Evolutionary conservation across 805 yeast genomes (phyloP).

Genomic region (Wickerhamiella dianesei): DNA sequence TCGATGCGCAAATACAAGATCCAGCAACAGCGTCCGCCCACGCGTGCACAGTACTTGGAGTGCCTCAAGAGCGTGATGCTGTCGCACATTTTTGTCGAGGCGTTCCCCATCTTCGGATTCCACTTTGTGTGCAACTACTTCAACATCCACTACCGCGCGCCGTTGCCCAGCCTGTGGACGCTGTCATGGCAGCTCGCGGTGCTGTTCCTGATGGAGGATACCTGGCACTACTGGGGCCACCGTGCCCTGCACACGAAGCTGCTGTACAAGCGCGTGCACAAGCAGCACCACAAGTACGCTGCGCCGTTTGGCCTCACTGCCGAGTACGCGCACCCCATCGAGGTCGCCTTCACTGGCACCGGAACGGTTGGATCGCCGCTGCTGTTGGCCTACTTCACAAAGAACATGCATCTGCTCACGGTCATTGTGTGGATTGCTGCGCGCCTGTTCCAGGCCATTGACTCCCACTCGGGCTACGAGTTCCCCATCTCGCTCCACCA

Average conservation of each 20-base stretch:
- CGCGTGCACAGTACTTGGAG: constrained; percentile 78
- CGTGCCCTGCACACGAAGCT: constrained; percentile 73
- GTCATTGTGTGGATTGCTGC: constrained; percentile 75
- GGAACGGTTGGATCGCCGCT: constrained; percentile 97
- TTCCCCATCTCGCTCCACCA: constrained; percentile 94
- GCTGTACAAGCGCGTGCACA: constrained; percentile 84
- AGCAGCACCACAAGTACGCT: constrained; percentile 94
- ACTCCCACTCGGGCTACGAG: constrained; percentile 95
- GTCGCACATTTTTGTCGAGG: constrained; percentile 86
- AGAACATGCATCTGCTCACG: constrained; percentile 77
- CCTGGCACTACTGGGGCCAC: constrained; percentile 97
- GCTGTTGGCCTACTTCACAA: constrained; percentile 61
- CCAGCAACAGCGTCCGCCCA: constrained; percentile 74
- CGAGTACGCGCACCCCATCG: constrained; percentile 94
- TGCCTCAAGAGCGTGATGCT: constrained; percentile 73
- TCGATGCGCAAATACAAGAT: constrained; percentile 77
- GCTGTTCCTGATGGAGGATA: constrained; percentile 78
- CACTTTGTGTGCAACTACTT: constrained; percentile 78
- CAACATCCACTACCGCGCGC: constrained; percentile 67
- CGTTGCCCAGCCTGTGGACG: constrained; percentile 59
- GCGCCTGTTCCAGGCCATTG: constrained; percentile 91
- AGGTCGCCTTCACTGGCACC: constrained; percentile 77
- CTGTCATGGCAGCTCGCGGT: constrained; percentile 54
- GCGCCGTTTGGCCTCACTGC: constrained; percentile 97
- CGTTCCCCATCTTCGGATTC: constrained; percentile 93